Evolutionary conservation across 805 yeast species (phyloP).

Genomic region (Brettanomyces anomalus): DNA sequence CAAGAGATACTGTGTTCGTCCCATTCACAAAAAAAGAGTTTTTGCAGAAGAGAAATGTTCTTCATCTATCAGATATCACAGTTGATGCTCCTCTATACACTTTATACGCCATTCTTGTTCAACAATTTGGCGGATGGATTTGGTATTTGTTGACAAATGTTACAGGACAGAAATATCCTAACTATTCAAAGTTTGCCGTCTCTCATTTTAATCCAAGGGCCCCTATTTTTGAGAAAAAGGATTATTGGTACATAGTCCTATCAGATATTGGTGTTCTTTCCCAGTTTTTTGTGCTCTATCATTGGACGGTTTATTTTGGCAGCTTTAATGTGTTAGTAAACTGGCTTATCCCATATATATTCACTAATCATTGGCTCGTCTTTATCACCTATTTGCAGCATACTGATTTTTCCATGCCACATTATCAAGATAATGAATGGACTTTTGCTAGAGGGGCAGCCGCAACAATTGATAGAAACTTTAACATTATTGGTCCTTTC

Average conservation of each 20-base stretch:
- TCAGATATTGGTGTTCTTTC: conserved; percentile 64
- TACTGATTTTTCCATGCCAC: conserved; percentile 72
- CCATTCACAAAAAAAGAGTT: conserved; percentile 61
- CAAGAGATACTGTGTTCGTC: conserved; percentile 79
- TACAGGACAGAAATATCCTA: conserved; percentile 62
- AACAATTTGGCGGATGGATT: conserved; percentile 76
- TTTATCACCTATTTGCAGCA: conserved; percentile 82
- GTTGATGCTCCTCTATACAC: conserved; percentile 73
- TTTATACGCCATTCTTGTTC: conserved; percentile 44
- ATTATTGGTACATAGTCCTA: conserved; percentile 61
- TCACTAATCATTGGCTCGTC: conserved; percentile 86
- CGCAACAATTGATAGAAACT: conserved; percentile 77
- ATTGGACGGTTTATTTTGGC: conserved; percentile 56
- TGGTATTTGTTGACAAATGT: conserved; percentile 58
- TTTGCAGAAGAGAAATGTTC: conserved; percentile 21
- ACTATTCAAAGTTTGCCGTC: conserved; percentile 34
- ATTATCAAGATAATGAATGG: conserved; percentile 70
- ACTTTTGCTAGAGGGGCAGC: conserved; percentile 86
- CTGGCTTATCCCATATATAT: conserved; percentile 70
- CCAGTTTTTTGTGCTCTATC: conserved; percentile 44
- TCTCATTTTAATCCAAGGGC: conserved; percentile 69
- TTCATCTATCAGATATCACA: conserved; percentile 41
- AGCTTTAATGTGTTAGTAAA: conserved; percentile 51
- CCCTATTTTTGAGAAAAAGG: conserved; percentile 65
- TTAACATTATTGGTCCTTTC: conserved; percentile 70